phyloP scores from a whole-genome alignment of 2,329 filamentous ascomycete genomes.

The Rutstroemia sp. region DNA sequence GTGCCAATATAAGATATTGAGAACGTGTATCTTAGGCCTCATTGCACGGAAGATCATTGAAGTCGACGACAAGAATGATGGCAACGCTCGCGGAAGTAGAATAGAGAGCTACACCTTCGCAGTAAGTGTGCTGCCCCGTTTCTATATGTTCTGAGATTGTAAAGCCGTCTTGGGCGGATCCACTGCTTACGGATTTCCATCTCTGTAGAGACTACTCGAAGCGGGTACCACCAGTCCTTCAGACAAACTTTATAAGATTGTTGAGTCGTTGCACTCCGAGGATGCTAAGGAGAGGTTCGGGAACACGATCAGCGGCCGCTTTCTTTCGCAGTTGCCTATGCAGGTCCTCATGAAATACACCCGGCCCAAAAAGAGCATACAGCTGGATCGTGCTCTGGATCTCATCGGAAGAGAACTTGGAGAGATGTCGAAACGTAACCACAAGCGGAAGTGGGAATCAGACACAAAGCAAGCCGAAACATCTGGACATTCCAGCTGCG shows the following conservation, averaged over 20 bases:
- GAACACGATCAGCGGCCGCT: conserved; percentile 20
- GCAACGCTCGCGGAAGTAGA: not conserved
- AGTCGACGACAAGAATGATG: not conserved
- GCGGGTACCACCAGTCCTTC: not conserved
- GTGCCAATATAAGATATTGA: conserved; percentile 26
- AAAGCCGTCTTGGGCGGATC: too few relatives aligned
- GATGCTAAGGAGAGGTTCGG: not conserved
- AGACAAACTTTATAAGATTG: conserved; percentile 15
- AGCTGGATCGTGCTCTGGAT: not conserved
- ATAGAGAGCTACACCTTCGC: conserved; percentile 13
- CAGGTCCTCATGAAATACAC: conserved; percentile 20
- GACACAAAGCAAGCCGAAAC: too few relatives aligned
- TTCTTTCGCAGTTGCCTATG: conserved; percentile 22
- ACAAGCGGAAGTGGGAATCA: not conserved
- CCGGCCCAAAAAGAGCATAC: not conserved
- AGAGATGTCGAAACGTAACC: not conserved
- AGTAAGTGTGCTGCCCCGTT: not conserved
- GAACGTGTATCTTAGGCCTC: conserved; percentile 18
- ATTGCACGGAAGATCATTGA: conserved; percentile 15
- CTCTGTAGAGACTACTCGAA: not conserved
- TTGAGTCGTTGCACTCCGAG: conserved; percentile 13
- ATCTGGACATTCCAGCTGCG: too few relatives aligned
- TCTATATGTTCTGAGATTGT: too few relatives aligned
- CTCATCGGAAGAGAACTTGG: not conserved
- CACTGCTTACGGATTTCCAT: too few relatives aligned